Base-by-base conservation (phyloP, 345 rosid species). In the Camelina laxa region DNA sequence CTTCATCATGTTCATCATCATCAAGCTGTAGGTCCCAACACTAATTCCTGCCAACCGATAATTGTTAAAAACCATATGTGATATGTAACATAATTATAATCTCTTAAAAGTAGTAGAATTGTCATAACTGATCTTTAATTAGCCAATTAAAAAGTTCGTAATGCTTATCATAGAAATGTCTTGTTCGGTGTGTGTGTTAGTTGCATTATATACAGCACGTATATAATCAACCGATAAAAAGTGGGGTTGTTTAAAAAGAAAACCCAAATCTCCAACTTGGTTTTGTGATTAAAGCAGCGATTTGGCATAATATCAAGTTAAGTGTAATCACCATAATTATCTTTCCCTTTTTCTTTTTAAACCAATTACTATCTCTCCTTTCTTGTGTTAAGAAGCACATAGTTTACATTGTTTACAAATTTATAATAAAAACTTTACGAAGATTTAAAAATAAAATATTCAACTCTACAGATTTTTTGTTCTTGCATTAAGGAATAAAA, bases 1-100 rank as follows among this genome's bases (percentile, higher is more conserved):
- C 44, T 49, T 65, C 45, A 65, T 30, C 53, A 62, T 62, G 42
- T 14, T 42, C 59, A 65, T 64, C 59, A 65, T 73, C 65, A 73
- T 65, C 66, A 45, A 57, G 16, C 27, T 20, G 51, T 65, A 56
- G 78, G 78, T 22, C 78, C 77, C 78, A 48, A 45, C 58, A 65
- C 65, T 45, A 31, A 74, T 56, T 65, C 56, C 14, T 65, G 59
- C 72, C 72, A 74, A 47, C 58, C 33, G 59, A 21, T 57, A 22
- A 22, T 13, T 21, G 56, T 30, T 42, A 63, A 55, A 7, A 16
- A 42, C 47, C 60, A 61, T 60, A 30, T 60, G 41, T 60, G 60
- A 39, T 61, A 8, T 50, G 7, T 11, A 49, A n/a, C 31, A 60
- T 27, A 24, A 33, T 6, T 42, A 44, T 13, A 58, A 14, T 5